Percentiles rank a stretch among this genome's conserved stretches.
Evolutionary conservation across 2,329 filamentous ascomycete genomes (phyloP).

Genomic region (Clonostachys solani): DNA sequence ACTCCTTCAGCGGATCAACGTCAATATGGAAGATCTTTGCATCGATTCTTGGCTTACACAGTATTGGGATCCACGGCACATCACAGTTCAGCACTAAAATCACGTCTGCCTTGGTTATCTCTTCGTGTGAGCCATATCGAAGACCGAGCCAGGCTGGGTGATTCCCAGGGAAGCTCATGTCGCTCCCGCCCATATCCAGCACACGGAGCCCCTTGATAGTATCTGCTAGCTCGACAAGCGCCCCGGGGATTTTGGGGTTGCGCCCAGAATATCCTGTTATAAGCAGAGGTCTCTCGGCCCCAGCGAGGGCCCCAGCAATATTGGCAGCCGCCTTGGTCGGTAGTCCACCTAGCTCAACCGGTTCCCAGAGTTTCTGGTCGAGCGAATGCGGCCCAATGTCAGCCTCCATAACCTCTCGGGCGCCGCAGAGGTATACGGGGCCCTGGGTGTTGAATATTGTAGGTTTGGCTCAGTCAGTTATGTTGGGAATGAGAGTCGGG

Average conservation of each 20-base stretch:
- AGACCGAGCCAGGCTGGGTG: constrained; percentile 68
- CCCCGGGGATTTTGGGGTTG: constrained; percentile 57
- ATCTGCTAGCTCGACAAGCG: constrained; percentile 64
- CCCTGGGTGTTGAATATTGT: constrained; percentile 36
- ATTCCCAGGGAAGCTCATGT: constrained; percentile 75
- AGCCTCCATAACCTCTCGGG: constrained; percentile 81
- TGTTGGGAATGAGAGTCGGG: no score
- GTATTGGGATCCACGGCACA: constrained; percentile 86
- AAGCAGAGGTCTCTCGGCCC: constrained; percentile 62
- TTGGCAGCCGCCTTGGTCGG: constrained; percentile 42
- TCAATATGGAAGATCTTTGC: constrained; percentile 61
- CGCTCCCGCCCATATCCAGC: constrained; percentile 71
- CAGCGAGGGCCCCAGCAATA: constrained; percentile 60
- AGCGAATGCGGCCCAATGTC: constrained; percentile 72
- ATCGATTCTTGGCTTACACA: constrained; percentile 51
- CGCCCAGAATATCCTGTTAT: constrained; percentile 69
- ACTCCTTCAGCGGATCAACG: constrained; percentile 62
- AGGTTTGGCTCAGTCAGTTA: constrained; percentile 51
- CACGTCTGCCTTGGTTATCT: constrained; percentile 72
- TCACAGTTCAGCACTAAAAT: constrained; percentile 87
- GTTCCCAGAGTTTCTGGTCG: constrained; percentile 65
- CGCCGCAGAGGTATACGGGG: constrained; percentile 74
- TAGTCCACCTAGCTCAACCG: constrained; percentile 62
- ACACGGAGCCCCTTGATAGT: constrained; percentile 66
- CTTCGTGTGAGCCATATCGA: constrained; percentile 68